These are phyloP conservation scores for Radiomyces spectabilis DNA, from an alignment of 192 early-diverging fungal genomes.

Conservation along the genomic window DNA sequence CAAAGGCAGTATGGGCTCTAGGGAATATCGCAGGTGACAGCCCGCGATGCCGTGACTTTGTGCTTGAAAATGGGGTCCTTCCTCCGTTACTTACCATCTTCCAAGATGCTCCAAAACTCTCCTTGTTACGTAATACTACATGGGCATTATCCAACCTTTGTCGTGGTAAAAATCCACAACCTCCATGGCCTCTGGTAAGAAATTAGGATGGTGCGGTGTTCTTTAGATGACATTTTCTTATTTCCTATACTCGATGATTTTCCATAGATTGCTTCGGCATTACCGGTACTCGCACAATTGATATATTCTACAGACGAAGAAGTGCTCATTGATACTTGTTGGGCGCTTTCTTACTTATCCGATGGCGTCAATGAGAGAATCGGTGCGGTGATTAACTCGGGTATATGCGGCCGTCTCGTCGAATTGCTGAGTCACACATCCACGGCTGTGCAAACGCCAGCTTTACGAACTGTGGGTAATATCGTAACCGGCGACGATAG, in stretches of 20 bases:
- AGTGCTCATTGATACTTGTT: constrained; percentile 65
- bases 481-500: constrained; percentile 70
- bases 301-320: constrained; percentile 59
- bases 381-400: constrained; percentile 60
- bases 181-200: constrained; percentile 52
- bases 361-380: constrained; percentile 66
- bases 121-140: constrained; percentile 62
- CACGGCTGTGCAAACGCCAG: constrained; percentile 53
- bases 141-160: constrained; percentile 76
- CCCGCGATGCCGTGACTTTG: constrained; percentile 84
- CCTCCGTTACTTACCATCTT: constrained; percentile 8
- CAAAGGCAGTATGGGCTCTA: constrained; percentile 90
- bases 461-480: constrained; percentile 61
- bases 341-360: constrained; percentile 69
- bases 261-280: constrained; percentile 1
- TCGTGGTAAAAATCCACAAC: constrained; percentile 61
- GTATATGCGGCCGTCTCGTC: constrained; percentile 53
- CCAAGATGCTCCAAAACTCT: constrained; percentile 51
- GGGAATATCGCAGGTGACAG: constrained; percentile 99
- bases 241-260: not conserved
- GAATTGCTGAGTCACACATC: constrained; percentile 48
- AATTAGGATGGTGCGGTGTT: not conserved
- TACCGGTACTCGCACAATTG: constrained; percentile 40
- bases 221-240: not conserved
- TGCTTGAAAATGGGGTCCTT: constrained; percentile 46